Evolutionary conservation across 2,329 filamentous ascomycete species (phyloP), one percentile per base, ranked within the genome.

Genomic region (Penicillium capsulatum): DNA sequence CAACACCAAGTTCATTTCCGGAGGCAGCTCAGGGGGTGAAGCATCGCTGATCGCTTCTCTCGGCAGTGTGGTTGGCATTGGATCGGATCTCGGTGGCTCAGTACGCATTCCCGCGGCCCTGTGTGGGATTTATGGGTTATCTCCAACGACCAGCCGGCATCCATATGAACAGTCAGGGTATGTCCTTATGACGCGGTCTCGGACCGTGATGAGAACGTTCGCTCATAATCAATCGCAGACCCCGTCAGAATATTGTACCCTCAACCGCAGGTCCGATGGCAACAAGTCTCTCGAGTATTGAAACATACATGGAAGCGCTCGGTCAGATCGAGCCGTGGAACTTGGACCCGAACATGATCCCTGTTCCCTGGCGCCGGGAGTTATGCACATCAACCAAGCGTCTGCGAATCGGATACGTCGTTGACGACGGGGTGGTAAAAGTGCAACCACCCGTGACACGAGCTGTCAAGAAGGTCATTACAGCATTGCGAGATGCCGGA

Each of bases 381-480:
- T 11, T 28, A 5, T 28, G 26, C 26, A 14, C 26, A 5, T 7
- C 26, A n/a, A 7, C 9, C 5, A 28, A 28, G 11, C 26, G 26
- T 28, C 26, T 28, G 4, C 26, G 75, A 50, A 64, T 85, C 3
- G 81, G 73, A 0, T 67, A 82, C 1, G 62, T 81, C 17, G 75
- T 73, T 67, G 69, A 76, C 56, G 79, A 83, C 44, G 76, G 72
- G 0, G 67, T 81, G 5, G 76, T 81, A 1, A 72, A 69, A 45
- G 77, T 77, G 0, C 79, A 80, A 40, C 79, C 79, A 1, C 79
- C 79, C 0, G 68, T 83, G 13, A 60, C 63, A 1, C 65, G 80
- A 17, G 80, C 78, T 0, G 55, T 86, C 34, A 58, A 64, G 2
- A 58, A 67, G 4, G 63, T 76, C 0, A 69, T 67, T 0, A 59